Percentiles rank a stretch among this genome's conserved stretches.
Evolutionary conservation across 495 filamentous ascomycete species (phyloP).

Genomic region (Polyplosphaeria fusca): DNA sequence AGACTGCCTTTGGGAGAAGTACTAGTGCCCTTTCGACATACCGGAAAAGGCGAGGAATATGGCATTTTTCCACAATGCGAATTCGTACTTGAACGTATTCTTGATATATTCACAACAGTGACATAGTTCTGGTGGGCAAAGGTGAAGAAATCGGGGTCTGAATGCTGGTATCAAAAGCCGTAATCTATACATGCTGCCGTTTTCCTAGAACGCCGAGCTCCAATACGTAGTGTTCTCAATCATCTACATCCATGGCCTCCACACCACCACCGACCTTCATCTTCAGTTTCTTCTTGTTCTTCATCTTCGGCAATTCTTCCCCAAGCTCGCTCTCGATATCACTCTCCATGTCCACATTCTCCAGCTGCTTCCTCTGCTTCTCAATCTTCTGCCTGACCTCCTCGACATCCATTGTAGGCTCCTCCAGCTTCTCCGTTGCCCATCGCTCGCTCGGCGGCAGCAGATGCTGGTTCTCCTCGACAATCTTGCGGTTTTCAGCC

Average conservation of each 20-base stretch:
- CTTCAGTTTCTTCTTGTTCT: slow-evolving; percentile 34
- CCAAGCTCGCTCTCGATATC: slow-evolving; percentile 23
- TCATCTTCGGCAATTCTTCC: slow-evolving; percentile 24
- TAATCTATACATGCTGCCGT: too few relatives aligned
- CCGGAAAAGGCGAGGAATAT: too few relatives aligned
- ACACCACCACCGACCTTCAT: slow-evolving; percentile 29
- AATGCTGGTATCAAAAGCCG: too few relatives aligned
- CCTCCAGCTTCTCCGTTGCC: slow-evolving; percentile 50
- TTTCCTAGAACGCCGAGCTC: too few relatives aligned
- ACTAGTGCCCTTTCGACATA: too few relatives aligned
- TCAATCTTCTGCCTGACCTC: slow-evolving; percentile 39
- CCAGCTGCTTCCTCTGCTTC: slow-evolving; percentile 42
- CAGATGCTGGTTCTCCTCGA: slow-evolving; percentile 87
- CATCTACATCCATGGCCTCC: slow-evolving; percentile 35
- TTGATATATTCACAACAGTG: too few relatives aligned
- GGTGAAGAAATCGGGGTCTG: too few relatives aligned
- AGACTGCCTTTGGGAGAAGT: too few relatives aligned
- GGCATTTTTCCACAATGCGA: too few relatives aligned
- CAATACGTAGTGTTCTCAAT: too few relatives aligned
- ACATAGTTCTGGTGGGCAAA: too few relatives aligned
- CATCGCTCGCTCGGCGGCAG: slow-evolving; percentile 51
- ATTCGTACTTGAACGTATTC: too few relatives aligned
- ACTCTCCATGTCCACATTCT: slow-evolving; percentile 19
- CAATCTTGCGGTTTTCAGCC: slow-evolving; percentile 77
- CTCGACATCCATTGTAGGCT: slow-evolving; percentile 44